Conservation (phyloP, 2,329 filamentous ascomycete species). For the Beauveria medogensis region DNA sequence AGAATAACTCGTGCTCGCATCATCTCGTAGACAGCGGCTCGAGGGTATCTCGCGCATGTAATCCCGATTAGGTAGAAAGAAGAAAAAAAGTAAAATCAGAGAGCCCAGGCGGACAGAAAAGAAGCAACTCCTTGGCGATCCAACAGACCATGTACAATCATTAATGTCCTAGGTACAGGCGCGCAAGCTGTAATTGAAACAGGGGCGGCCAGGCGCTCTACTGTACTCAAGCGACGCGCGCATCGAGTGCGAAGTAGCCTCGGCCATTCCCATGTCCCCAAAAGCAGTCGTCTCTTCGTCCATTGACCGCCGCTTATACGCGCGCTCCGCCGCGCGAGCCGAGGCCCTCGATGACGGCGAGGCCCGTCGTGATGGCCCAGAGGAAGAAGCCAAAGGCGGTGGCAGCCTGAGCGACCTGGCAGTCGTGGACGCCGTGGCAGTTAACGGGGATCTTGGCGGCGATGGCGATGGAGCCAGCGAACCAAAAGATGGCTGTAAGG, state of each 20-base stretch:
- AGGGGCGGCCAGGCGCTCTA: too few species aligned
- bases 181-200: background rate
- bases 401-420: conserved; percentile 54
- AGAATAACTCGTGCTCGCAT: conserved; percentile 3
- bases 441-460: conserved; percentile 54
- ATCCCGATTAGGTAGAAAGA: conserved; percentile 1
- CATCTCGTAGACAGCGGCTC: conserved; percentile 5
- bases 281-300: too few species aligned
- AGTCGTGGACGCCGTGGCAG: conserved; percentile 46
- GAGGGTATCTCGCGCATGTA: conserved; percentile 10
- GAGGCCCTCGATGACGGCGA: conserved; percentile 39
- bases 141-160: conserved; percentile 2
- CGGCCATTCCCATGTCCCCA: background rate
- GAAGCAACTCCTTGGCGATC: background rate
- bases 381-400: conserved; percentile 60
- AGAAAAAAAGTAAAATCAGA: background rate
- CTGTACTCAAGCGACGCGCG: background rate
- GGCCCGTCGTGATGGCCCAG: conserved; percentile 43
- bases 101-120: background rate
- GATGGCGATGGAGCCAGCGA: conserved; percentile 73
- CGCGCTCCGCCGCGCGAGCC: conserved; percentile 26
- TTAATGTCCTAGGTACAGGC: background rate
- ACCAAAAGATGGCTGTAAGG: conserved; percentile 82
- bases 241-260: background rate
- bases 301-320: conserved; percentile 4